phyloP scores from a whole-genome alignment of 306 rosid species.

The Cajanus cajan region DNA sequence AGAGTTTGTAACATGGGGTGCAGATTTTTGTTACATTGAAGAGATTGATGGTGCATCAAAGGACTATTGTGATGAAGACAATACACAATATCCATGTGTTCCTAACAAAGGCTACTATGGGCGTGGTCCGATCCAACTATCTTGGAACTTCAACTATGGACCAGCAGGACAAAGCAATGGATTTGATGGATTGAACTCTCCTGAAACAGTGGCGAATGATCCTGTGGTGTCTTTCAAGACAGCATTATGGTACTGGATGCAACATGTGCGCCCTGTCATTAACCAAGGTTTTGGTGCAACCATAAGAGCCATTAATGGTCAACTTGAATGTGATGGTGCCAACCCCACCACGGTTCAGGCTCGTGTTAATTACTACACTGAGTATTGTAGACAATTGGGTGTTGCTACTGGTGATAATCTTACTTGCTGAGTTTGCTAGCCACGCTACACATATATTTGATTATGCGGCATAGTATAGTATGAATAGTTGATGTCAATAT shows the following conservation, averaged over 20 bases:
- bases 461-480: background rate
- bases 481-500: background rate
- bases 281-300: conserved; percentile 73
- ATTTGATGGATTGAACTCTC: conserved; percentile 63
- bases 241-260: conserved; percentile 82
- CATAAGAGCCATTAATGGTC: conserved; percentile 73
- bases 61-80: conserved; percentile 60
- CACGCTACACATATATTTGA: background rate
- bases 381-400: conserved; percentile 56
- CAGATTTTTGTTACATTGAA: conserved; percentile 69
- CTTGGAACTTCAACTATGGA: conserved; percentile 83
- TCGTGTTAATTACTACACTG: conserved; percentile 44
- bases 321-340: conserved; percentile 61
- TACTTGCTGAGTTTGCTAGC: conserved; percentile 54
- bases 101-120: conserved; percentile 65
- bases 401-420: conserved; percentile 70
- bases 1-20: background rate
- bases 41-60: conserved; percentile 64
- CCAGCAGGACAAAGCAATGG: conserved; percentile 55
- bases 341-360: conserved; percentile 48
- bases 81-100: conserved; percentile 59
- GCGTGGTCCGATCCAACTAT: conserved; percentile 69
- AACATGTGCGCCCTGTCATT: conserved; percentile 49
- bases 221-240: conserved; percentile 60
- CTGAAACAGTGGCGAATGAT: conserved; percentile 60